Conservation (phyloP, 208 protist species). For the Porcisia hertigi region DNA sequence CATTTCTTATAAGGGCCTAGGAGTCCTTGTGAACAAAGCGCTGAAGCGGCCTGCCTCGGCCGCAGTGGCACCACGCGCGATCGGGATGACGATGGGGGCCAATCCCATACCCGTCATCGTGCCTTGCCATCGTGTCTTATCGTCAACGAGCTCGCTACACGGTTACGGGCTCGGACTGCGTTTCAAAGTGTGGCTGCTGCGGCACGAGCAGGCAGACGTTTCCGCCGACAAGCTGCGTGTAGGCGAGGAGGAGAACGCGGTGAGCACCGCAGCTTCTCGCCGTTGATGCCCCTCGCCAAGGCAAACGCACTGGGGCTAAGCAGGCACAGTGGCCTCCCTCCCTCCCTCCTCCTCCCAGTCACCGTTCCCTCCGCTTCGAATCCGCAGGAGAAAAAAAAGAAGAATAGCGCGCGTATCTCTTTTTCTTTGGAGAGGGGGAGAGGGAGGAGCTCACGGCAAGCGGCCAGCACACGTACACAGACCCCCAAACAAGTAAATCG, state of each 20-base stretch:
- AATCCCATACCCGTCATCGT: constrained; percentile 70
- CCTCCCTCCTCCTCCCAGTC: background rate
- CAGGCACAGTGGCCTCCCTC: background rate
- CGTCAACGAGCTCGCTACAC: constrained; percentile 39
- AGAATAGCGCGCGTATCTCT: too few relatives aligned
- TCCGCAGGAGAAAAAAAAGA: too few relatives aligned
- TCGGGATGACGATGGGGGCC: constrained; percentile 59
- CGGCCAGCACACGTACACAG: too few relatives aligned
- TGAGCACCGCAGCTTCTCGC: constrained; percentile 28
- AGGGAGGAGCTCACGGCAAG: too few relatives aligned
- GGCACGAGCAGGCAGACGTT: constrained; percentile 56
- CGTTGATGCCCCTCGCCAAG: constrained; percentile 6
- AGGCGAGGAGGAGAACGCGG: constrained; percentile 29
- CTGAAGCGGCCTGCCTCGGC: background rate
- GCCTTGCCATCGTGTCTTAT: constrained; percentile 80
- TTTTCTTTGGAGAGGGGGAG: too few relatives aligned
- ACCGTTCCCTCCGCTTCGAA: background rate
- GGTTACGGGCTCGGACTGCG: constrained; percentile 65
- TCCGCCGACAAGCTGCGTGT: constrained; percentile 29
- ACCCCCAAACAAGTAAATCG: too few relatives aligned
- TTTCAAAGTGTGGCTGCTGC: constrained; percentile 73
- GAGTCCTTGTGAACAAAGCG: constrained; percentile 20
- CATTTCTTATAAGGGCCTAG: constrained; percentile 60
- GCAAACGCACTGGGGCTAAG: background rate
- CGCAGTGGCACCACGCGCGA: constrained; percentile 38